Evolutionary conservation across 495 filamentous ascomycete species (phyloP).

Genomic region (Astrothelium subdiscretum): DNA sequence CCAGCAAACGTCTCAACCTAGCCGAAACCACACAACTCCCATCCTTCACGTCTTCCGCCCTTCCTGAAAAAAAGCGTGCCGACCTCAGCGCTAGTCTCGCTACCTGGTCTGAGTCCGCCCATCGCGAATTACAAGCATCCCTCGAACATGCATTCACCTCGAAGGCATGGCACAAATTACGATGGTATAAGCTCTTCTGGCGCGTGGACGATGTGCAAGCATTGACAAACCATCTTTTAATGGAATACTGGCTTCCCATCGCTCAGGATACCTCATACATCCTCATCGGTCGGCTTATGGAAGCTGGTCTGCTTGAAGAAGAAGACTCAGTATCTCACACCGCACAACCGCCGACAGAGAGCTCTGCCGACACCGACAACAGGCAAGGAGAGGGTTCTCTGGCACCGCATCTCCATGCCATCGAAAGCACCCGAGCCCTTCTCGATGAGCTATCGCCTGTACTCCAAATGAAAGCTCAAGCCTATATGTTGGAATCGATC

Average conservation of each 20-base stretch:
- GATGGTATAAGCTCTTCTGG: slow-evolving; percentile 96
- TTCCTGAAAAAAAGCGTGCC: slow-evolving; percentile 33
- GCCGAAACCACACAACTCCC: slow-evolving; percentile 36
- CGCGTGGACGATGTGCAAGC: slow-evolving; percentile 80
- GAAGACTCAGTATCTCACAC: slow-evolving; percentile 4
- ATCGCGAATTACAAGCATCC: slow-evolving; percentile 68
- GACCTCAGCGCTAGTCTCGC: slow-evolving; percentile 47
- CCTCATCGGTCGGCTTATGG: slow-evolving; percentile 66
- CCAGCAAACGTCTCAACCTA: slow-evolving; percentile 40
- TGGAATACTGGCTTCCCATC: slow-evolving; percentile 56
- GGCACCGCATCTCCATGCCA: slow-evolving; percentile 35
- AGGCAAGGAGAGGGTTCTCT: slow-evolving; percentile 12
- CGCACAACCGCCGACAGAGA: slow-evolving; percentile 4
- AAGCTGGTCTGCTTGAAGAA: slow-evolving; percentile 44
- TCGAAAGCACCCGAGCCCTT: slow-evolving; percentile 49
- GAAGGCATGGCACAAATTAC: slow-evolving; percentile 57
- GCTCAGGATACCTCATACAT: slow-evolving; percentile 68
- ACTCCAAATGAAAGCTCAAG: slow-evolving; percentile 71
- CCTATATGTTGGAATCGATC: slow-evolving; percentile 61
- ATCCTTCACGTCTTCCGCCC: slow-evolving; percentile 20
- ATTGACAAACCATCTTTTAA: slow-evolving; percentile 65
- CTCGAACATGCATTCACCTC: slow-evolving; percentile 63
- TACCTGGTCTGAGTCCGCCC: slow-evolving; percentile 65
- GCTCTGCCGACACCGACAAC: neutral
- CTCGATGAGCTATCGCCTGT: slow-evolving; percentile 53